Evolutionary conservation across 345 rosid species (phyloP), one percentile per base, ranked within the genome.

Genomic region (Sisymbrium altissimum): DNA sequence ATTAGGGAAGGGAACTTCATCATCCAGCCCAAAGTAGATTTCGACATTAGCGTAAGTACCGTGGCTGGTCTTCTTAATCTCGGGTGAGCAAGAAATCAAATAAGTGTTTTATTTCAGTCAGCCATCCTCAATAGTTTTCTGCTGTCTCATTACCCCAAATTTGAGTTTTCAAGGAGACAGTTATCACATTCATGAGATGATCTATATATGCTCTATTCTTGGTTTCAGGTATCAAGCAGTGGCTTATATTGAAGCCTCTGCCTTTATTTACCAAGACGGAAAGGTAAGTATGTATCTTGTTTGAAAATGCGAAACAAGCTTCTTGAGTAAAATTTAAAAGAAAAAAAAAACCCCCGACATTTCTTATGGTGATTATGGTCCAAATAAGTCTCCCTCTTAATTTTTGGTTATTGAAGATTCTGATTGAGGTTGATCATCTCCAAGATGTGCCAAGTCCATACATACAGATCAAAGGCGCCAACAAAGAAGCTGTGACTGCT

Each of bases 11-110:
- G 99, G 71, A 87, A 92, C 81, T 92, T 92, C 86, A 92, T 96
- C 80, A 90, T 96, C 81, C 99, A 96, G 80, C 99, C 98, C 21
- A 96, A 96, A 86, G 99, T 96, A 72, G 99, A 92, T 81, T 96
- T 96, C 55, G 99, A 92, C 83, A 96, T 96, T 64, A 90, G 99
- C 83, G 84, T 89, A 71, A 90, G 91, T 81, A 96, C 99, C 19
- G 99, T 96, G 73, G 91, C 93, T 25, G 99, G 99, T 64, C 99
- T 96, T 79, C 94, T 92, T 63, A 92, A 90, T 77, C 99, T 96
- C 68, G 99, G 99, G 99, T 96, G 84, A 84, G 93, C 72, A 49
- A 49, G 55, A 71, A 33, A 45, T 60, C 68, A 61, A 27, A 35
- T n/a, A 9, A 63, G 30, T 41, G 7, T 49, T 18, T 19, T 17